phyloP scores from a whole-genome alignment of 345 rosid genomes.

The Triadica sebifera region DNA sequence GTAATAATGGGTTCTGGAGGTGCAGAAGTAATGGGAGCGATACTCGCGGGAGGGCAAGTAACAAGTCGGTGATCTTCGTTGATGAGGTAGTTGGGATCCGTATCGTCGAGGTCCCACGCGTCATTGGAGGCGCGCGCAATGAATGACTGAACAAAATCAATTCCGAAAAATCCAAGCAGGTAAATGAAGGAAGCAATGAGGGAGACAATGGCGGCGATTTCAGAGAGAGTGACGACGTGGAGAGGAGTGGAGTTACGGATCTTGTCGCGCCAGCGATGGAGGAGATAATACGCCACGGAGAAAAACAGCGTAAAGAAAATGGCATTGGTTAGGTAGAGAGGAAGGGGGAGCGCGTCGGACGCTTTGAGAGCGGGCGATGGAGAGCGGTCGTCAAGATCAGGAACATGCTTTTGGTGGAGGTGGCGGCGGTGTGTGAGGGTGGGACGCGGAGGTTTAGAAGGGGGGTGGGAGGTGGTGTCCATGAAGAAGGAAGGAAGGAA shows the following conservation, averaged over 20 bases:
- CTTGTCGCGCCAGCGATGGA: slow-evolving; percentile 93
- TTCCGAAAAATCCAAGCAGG: slow-evolving; percentile 80
- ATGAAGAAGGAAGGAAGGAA: slow-evolving; percentile 11
- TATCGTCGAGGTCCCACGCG: slow-evolving; percentile 54
- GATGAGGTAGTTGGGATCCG: slow-evolving; percentile 30
- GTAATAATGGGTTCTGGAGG: slow-evolving; percentile 35
- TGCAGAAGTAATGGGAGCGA: slow-evolving; percentile 9
- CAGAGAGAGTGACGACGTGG: slow-evolving; percentile 71
- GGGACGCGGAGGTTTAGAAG: slow-evolving; percentile 25
- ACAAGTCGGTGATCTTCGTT: slow-evolving; percentile 46
- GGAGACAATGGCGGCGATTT: slow-evolving; percentile 66
- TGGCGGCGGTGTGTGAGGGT: slow-evolving; percentile 2
- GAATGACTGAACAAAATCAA: slow-evolving; percentile 83
- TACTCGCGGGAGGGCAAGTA: slow-evolving; percentile 29
- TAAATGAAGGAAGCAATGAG: slow-evolving; percentile 79
- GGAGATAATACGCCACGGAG: slow-evolving; percentile 80
- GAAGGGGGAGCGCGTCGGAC: slow-evolving; percentile 81
- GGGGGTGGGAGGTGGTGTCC: slow-evolving; percentile 54
- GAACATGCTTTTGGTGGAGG: background rate
- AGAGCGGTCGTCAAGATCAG: slow-evolving; percentile 1
- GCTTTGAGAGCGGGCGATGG: slow-evolving; percentile 46
- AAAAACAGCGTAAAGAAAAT: slow-evolving; percentile 87
- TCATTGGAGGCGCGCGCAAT: slow-evolving; percentile 61
- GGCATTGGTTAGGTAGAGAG: slow-evolving; percentile 70
- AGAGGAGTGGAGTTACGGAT: slow-evolving; percentile 84